Conservation (phyloP, 2,329 filamentous ascomycete species). For the Penicillium sp. region DNA sequence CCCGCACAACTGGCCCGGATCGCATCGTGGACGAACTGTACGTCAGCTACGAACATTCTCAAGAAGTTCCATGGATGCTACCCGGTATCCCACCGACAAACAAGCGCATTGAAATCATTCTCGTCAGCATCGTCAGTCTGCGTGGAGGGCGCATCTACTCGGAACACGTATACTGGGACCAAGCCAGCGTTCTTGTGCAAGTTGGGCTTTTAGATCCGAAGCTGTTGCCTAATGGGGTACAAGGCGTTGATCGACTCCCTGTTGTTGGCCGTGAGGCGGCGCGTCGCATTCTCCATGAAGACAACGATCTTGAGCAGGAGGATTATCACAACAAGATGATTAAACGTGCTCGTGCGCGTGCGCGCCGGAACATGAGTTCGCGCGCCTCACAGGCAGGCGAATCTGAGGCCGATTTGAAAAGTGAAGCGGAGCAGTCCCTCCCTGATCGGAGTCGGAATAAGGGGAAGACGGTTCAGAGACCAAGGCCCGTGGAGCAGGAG, state of each 20-base stretch:
- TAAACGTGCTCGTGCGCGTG: conserved; percentile 23
- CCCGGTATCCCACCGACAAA: conserved; percentile 60
- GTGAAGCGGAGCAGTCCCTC: conserved; percentile 21
- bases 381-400: conserved; percentile 22
- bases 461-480: conserved; percentile 26
- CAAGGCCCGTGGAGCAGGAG: conserved; percentile 5
- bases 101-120: conserved; percentile 57
- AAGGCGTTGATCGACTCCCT: conserved; percentile 41
- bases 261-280: conserved; percentile 45
- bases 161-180: conserved; percentile 65
- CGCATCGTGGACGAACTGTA: conserved; percentile 64
- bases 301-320: conserved; percentile 35
- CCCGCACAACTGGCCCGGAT: conserved; percentile 59
- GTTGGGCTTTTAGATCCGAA: conserved; percentile 61
- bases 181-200: conserved; percentile 62
- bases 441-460: conserved; percentile 13
- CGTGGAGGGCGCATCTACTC: conserved; percentile 56
- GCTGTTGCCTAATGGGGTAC: conserved; percentile 50
- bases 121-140: conserved; percentile 60
- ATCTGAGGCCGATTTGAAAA: conserved; percentile 27
- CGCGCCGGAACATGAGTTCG: conserved; percentile 9
- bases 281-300: conserved; percentile 42
- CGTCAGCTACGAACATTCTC: conserved; percentile 59
- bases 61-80: conserved; percentile 60
- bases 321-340: conserved; percentile 40